These are phyloP conservation scores for Phytophthora citricola DNA, from an alignment of 352 stramenopile genomes.

Conservation along the genomic window DNA sequence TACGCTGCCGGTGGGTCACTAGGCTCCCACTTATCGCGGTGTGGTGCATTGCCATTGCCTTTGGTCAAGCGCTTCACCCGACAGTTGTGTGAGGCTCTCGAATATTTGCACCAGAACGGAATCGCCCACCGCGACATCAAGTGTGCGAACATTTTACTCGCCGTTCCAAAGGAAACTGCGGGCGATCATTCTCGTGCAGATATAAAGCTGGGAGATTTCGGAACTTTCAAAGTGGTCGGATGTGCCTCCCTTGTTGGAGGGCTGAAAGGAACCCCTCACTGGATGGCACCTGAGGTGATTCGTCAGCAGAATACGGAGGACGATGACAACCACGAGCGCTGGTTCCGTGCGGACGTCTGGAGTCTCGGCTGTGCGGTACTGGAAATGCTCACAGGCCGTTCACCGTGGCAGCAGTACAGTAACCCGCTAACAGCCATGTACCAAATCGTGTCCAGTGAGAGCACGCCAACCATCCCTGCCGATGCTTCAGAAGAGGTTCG, in stretches of 20 bases:
- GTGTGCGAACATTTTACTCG: conserved; percentile 86
- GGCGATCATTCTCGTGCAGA: conserved; percentile 19
- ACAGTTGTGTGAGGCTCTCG: conserved; percentile 84
- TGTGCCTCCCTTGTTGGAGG: conserved; percentile 73
- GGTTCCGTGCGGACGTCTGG: conserved; percentile 94
- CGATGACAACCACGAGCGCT: conserved; percentile 51
- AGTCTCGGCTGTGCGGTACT: conserved; percentile 92
- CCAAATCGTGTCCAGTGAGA: conserved; percentile 82
- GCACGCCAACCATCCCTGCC: conserved; percentile 62
- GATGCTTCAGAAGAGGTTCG: conserved; percentile 64
- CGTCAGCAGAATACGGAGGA: conserved; percentile 19
- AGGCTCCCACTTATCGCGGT: conserved; percentile 56
- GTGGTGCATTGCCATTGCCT: conserved; percentile 51
- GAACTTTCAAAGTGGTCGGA: conserved; percentile 76
- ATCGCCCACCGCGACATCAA: conserved; percentile 92
- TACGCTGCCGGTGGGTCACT: conserved; percentile 87
- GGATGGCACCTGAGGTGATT: conserved; percentile 94
- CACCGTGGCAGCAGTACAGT: conserved; percentile 90
- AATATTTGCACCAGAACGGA: conserved; percentile 86
- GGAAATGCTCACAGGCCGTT: conserved; percentile 93
- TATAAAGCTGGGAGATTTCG: conserved; percentile 85
- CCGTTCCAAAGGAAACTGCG: neutral
- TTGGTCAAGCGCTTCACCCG: conserved; percentile 69
- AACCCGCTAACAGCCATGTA: conserved; percentile 94
- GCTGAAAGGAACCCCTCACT: conserved; percentile 91